Evolutionary conservation across 306 rosid species (phyloP), one percentile per base, ranked within the genome.

Genomic region (Malus sylvestris): DNA sequence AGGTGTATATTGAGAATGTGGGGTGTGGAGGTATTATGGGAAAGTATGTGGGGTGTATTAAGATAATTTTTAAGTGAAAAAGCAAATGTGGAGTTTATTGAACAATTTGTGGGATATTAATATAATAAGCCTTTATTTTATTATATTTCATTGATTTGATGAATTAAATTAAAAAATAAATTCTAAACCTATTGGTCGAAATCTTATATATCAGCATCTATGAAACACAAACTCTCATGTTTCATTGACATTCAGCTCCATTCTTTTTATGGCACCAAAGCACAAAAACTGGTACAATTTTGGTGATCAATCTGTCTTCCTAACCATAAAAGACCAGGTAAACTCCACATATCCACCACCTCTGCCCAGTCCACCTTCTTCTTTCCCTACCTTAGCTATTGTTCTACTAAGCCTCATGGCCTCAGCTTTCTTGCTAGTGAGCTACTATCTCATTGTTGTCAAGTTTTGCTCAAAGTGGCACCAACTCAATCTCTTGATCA

Each of bases 371-470:
- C 75, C 92, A 14, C 87, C 81, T 68, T 71, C 88, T 80, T 82
- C 86, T 81, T 84, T 87, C 18, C 90, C 90, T 46, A 38, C 82
- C 42, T 76, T 88, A 65, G 90, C 86, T 55, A 83, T 90, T 83
- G 82, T 83, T 72, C 64, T 87, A 1, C 79, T 85, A 7, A 81
- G 85, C 70, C 83, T 88, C 72, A 64, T 89, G 77, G 89, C 86
- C 71, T 82, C 88, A 3, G 85, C 73, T 86, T 75, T 90, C 79
- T 80, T 88, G 25, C 79, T 88, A 19, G 78, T 86, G 38, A 76
- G 82, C 82, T 92, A 87, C 89, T 80, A 82, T 72, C 68, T 81
- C 76, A 79, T 88, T 38, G 84, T 88, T 30, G 78, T 78, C 58
- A 88, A 86, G 78, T 88, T 88, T 71, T 90, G 86, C 86, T 86